A percentile compares a stretch with the other conserved stretches of the same genome.
Conservation (phyloP, 352 stramenopile species). For the Phytopythium cucurbitacearum region DNA sequence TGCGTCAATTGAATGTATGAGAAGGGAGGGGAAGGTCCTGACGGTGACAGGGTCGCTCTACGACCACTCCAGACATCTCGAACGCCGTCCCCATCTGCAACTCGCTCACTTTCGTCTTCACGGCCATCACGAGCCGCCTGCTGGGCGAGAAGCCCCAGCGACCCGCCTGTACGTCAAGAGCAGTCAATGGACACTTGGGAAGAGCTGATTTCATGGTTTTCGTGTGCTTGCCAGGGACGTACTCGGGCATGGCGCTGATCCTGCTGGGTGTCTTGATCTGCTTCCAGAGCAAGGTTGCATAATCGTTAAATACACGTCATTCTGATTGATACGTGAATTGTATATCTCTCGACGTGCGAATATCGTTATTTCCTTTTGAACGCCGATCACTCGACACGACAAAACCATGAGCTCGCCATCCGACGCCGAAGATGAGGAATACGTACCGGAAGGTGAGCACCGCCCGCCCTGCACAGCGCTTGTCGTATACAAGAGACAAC, state of each 20-base stretch:
- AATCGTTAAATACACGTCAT: not conserved
- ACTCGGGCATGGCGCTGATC: conserved; percentile 58
- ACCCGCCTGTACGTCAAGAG: conserved; percentile 46
- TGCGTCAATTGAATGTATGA: not conserved
- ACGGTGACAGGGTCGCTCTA: not conserved
- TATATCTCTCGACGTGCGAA: not conserved
- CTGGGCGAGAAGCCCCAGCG: conserved; percentile 69
- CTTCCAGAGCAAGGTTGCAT: conserved; percentile 48
- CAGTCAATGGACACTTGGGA: not conserved
- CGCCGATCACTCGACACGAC: not conserved
- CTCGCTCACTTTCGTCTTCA: conserved; percentile 86
- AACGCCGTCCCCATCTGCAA: conserved; percentile 88
- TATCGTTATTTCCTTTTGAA: not conserved
- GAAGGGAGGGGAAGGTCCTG: not conserved
- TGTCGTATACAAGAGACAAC: too few relatives aligned
- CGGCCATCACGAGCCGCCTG: conserved; percentile 70
- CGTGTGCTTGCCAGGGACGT: conserved; percentile 31
- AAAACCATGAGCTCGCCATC: conserved; percentile 52
- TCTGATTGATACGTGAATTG: not conserved
- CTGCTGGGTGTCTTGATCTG: conserved; percentile 59
- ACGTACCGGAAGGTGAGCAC: conserved; percentile 49
- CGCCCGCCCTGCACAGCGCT: not conserved
- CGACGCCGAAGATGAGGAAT: conserved; percentile 67
- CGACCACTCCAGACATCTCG: conserved; percentile 54
- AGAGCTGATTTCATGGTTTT: not conserved